Evolutionary conservation across 148 eudicot species (phyloP).

Genomic region (Euryodendron excelsum): DNA sequence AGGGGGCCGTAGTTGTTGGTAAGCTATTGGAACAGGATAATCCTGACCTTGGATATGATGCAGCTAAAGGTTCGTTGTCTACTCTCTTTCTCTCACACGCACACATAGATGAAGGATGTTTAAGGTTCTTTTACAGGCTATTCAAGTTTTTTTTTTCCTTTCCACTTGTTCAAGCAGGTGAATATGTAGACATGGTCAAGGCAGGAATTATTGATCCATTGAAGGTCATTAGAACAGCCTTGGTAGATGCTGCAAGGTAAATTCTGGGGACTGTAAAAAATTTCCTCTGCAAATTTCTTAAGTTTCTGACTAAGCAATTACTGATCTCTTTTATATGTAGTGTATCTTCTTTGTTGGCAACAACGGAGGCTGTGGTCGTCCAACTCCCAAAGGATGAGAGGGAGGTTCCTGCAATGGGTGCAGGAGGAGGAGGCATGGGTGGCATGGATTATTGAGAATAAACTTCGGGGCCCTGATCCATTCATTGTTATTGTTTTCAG

Average conservation of each 20-base stretch:
- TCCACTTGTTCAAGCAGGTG: slow-evolving; percentile 43
- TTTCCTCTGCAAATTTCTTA: background rate
- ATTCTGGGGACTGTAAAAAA: background rate
- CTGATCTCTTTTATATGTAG: slow-evolving; percentile 26
- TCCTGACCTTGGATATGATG: slow-evolving; percentile 90
- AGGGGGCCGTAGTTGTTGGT: slow-evolving; percentile 88
- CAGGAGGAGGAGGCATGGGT: slow-evolving; percentile 50
- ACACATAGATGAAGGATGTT: background rate
- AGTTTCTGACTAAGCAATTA: background rate
- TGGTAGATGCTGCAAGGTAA: slow-evolving; percentile 89
- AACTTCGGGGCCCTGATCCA: background rate
- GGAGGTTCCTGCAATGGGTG: slow-evolving; percentile 33
- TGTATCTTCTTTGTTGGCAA: slow-evolving; percentile 78
- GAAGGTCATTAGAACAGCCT: slow-evolving; percentile 89
- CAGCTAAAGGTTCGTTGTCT: slow-evolving; percentile 66
- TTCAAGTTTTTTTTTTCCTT: background rate
- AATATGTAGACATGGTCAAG: slow-evolving; percentile 87
- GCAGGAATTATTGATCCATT: slow-evolving; percentile 87
- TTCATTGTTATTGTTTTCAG: background rate
- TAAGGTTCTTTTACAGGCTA: background rate
- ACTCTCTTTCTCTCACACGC: background rate
- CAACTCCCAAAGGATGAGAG: slow-evolving; percentile 54
- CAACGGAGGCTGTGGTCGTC: slow-evolving; percentile 77
- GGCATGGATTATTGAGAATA: slow-evolving; percentile 53
- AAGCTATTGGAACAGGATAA: slow-evolving; percentile 84